A percentile compares a stretch with the other conserved stretches of the same genome.
These are phyloP conservation scores for Takashimella koratensis DNA, from an alignment of 1,284 basidiomycete genomes.

Conservation along the genomic window DNA sequence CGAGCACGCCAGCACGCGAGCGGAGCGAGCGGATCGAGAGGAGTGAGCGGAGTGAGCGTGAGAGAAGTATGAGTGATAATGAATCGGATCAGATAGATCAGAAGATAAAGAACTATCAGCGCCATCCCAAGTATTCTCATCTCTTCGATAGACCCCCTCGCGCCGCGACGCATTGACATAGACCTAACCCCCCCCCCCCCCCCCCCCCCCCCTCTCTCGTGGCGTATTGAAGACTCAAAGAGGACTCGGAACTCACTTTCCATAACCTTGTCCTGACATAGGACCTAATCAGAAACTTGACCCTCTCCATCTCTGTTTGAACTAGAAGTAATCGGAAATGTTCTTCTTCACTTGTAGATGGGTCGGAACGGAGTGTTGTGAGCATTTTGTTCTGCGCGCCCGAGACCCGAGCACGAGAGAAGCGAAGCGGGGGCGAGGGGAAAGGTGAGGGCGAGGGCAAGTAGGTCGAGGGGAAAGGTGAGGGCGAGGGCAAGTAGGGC, in stretches of 20 bases:
- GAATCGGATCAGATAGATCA: neutral
- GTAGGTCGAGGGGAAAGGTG: constrained; percentile 15
- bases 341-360: constrained; percentile 78
- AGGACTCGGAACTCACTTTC: constrained; percentile 70
- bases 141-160: too few species aligned
- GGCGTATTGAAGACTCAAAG: too few species aligned
- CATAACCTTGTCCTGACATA: constrained; percentile 79
- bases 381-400: constrained; percentile 47
- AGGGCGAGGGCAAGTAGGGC: neutral
- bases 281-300: constrained; percentile 80
- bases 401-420: too few species aligned
- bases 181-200: too few species aligned
- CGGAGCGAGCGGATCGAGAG: too few species aligned
- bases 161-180: too few species aligned
- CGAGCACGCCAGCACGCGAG: too few species aligned
- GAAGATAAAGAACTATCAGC: too few species aligned
- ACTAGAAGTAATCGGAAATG: constrained; percentile 86
- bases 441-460: neutral
- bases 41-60: too few species aligned
- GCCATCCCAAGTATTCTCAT: too few species aligned
- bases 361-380: constrained; percentile 62
- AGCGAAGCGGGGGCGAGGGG: too few species aligned
- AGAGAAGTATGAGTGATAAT: neutral
- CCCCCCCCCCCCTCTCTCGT: too few species aligned
- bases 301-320: constrained; percentile 86